phyloP scores from a whole-genome alignment of 192 early-diverging fungal genomes.

The Coemansia sp. region DNA sequence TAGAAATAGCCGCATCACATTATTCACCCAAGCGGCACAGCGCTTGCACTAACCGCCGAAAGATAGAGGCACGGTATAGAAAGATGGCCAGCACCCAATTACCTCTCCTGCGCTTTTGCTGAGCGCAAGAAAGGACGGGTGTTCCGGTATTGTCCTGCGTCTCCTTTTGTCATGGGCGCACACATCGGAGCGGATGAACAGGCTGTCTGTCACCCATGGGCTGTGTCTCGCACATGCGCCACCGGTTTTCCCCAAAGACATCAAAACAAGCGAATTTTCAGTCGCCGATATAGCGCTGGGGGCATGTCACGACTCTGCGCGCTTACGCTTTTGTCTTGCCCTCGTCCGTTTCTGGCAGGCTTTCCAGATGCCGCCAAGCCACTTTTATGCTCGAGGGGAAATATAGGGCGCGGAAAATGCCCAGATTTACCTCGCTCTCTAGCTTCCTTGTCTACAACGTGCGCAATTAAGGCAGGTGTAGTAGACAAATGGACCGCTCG shows the following conservation, averaged over 20 bases:
- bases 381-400: background rate
- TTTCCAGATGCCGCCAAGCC: background rate
- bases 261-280: conserved; percentile 1
- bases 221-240: conserved; percentile 2
- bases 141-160: background rate
- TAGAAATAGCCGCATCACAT: background rate
- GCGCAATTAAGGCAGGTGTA: background rate
- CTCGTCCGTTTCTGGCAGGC: background rate
- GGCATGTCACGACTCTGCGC: conserved; percentile 2
- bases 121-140: background rate
- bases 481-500: background rate
- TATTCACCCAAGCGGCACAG: background rate
- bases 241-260: background rate
- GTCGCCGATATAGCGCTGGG: background rate
- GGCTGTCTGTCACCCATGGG: background rate
- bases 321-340: background rate
- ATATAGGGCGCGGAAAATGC: background rate
- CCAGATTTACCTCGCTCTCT: no score
- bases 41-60: background rate
- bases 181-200: background rate
- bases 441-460: background rate
- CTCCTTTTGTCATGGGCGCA: background rate
- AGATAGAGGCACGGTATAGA: background rate
- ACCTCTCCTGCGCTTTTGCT: background rate
- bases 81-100: no score